Evolutionary conservation across 352 stramenopile species (phyloP), one percentile per base, ranked within the genome.

Genomic region (Aphanomyces euteiches): DNA sequence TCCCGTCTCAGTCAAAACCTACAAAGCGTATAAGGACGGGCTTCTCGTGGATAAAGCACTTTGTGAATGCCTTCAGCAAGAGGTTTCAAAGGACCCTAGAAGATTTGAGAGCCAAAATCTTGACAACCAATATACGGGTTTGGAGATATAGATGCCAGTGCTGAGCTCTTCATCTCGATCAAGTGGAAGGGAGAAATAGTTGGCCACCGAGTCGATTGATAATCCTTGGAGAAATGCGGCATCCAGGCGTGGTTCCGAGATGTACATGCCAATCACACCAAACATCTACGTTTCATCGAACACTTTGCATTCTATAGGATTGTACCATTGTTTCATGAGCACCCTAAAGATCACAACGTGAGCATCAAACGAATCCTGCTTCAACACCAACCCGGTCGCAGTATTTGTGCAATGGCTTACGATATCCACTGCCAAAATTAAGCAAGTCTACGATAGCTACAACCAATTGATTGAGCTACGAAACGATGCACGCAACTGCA

Each of bases 211-310:
- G 57, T 93, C 84, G 37, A 93, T 74, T 67, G 74, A 85, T 64
- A 93, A 66, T 70, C 76, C 77, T 60, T 77, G 65, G 60, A 92
- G 63, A 77, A 87, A 90, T 67, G 78, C 73, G 28, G 76, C 79
- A 61, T 84, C 72, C n/a, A 93, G 72, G 43, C 79, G 80, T n/a
- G 83, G 82, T 47, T 79, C 79, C 3, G 82, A 90, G 43, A 93
- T 93, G 82, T 90, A 93, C 79, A 93, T 90, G 65, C 85, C 85
- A 48, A 93, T 79, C n/a, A 90, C 68, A n/a, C 85, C 85, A 67
- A 89, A 93, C 65, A 89, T 72, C 85, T 93, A 67, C 10, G 7
- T 7, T 59, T 39, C 17, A 13, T 36, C 73, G n/a, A 8, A 37
- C 17, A 7, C 28, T n/a, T 72, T 57, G 28, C 17, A 17, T 3